Evolutionary conservation across 2,329 filamentous ascomycete species (phyloP), one percentile per base, ranked within the genome.

Genomic region (Rhinocladiella similis): DNA sequence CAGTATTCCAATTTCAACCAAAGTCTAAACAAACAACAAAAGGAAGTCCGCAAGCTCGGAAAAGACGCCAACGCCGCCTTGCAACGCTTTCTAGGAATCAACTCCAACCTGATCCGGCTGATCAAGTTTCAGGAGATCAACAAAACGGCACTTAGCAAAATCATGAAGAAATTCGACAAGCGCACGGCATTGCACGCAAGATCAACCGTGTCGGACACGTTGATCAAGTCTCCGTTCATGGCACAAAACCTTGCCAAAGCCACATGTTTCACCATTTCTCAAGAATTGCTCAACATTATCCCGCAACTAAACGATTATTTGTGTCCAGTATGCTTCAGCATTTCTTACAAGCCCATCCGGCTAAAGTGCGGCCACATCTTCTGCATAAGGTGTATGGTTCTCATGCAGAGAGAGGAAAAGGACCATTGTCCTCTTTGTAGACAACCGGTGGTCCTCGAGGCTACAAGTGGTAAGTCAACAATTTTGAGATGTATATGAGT

Each of bases 131-230:
- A 92, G 66, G 90, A 94, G 68, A 85, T 95, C 62, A 95, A 96
- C 66, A 83, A 84, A 62, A 82, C 82, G 27, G 91, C 91, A 1
- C 84, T 94, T 66, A 77, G 77, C 33, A 96, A 96, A 71, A 96
- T 96, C 50, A 74, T 96, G 51, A 96, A 96, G 71, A 96, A 93
- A 73, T 96, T 96, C 69, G 89, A 94, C 73, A 96, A 96, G 72
- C 83, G 85, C 56, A 96, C 91, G 1, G 84, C 87, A 1, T 77
- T 95, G 18, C 85, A 87, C 22, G 85, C 87, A 1, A 84, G 84
- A 38, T 76, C 81, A 35, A 53, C 58, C 3, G 50, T 64, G 19
- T 57, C 54, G 22, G 54, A 45, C 20, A 54, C 59, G 10, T 53
- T 61, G 13, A 62, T 49, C 29, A 59, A 58, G 20, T 54, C 53